phyloP scores from a whole-genome alignment of 1,284 basidiomycete genomes.

The Ganoderma lucidum region DNA sequence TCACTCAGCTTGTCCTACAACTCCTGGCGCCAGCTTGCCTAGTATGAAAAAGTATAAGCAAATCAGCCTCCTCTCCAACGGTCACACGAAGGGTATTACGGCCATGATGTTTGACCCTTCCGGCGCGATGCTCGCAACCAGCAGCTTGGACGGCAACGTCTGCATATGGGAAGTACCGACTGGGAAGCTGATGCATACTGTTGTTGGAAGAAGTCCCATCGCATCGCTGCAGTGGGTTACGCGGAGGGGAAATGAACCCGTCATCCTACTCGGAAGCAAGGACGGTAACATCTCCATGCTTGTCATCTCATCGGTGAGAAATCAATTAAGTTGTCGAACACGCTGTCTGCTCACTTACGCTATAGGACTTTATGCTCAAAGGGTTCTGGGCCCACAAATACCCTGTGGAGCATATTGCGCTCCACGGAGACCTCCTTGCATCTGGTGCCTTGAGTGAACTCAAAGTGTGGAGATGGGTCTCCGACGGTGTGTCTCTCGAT shows the following conservation, averaged over 20 bases:
- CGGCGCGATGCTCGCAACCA: neutral
- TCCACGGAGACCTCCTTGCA: neutral
- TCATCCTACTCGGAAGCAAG: neutral
- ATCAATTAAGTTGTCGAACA: neutral
- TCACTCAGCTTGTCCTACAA: no score
- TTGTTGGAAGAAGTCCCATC: neutral
- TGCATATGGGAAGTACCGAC: neutral
- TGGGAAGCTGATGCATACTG: neutral
- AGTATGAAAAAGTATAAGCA: no score
- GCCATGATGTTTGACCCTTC: neutral
- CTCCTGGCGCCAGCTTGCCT: no score
- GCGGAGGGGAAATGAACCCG: neutral
- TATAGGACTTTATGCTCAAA: neutral
- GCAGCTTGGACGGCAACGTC: neutral
- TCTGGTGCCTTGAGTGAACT: slow-evolving; percentile 7
- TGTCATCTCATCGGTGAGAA: neutral
- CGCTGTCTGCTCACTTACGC: neutral
- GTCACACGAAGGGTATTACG: slow-evolving; percentile 11
- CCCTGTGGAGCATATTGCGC: neutral
- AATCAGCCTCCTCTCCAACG: neutral
- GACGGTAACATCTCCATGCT: neutral
- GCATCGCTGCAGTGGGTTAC: neutral
- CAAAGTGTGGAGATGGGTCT: neutral
- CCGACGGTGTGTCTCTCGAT: neutral
- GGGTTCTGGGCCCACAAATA: slow-evolving; percentile 12